Evolutionary conservation across 768 basidiomycete species (phyloP), one percentile per base, ranked within the genome.

Genomic region (Tephrocybe sp.): DNA sequence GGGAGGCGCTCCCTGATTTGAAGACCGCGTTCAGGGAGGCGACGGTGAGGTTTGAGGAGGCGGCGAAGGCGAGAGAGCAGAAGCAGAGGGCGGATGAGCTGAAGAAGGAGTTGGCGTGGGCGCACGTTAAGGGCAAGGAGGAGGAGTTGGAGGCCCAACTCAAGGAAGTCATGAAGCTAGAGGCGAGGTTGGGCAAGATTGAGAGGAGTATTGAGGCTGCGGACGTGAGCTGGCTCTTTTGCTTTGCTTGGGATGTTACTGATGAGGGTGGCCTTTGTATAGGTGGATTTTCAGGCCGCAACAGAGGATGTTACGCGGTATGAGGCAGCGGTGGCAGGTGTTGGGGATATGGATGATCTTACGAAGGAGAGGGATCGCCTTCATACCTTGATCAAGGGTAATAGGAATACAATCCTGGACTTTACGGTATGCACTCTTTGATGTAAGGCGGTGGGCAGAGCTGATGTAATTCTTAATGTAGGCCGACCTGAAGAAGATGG

Each of bases 51-150:
- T 85, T 84, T 54, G 74, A 86, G 50, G 88, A 92, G 55, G 93
- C 93, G 0, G 67, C 78, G 7, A 88, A 85, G 54, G 88, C 90
- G 9, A 70, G 85, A 1, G 81, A 88, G 55, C 85, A 88, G 62
- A 80, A 83, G 56, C 70, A 77, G 58, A 86, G 81, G 65, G 79
- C 76, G 3, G 81, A 86, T 30, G 83, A 85, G 28, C 70, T 92
- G 45, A 87, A 88, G 74, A 83, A 81, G 56, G 89, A 94, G 66
- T 68, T 90, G 17, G 93, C 92, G 3, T 97, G 95, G 94, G 81
- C 92, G 12, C 87, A 90, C 59, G 89, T 96, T 18, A 76, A 73
- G 12, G 69, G 70, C 8, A 93, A 94, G 64, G 77, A 90, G 65
- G 67, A 72, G 42, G 90, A 85, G 61, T 50, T 84, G 64, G 59